Base-by-base conservation (phyloP, 192 early-diverging fungal genomes). In the Allomyces macrogynus region DNA sequence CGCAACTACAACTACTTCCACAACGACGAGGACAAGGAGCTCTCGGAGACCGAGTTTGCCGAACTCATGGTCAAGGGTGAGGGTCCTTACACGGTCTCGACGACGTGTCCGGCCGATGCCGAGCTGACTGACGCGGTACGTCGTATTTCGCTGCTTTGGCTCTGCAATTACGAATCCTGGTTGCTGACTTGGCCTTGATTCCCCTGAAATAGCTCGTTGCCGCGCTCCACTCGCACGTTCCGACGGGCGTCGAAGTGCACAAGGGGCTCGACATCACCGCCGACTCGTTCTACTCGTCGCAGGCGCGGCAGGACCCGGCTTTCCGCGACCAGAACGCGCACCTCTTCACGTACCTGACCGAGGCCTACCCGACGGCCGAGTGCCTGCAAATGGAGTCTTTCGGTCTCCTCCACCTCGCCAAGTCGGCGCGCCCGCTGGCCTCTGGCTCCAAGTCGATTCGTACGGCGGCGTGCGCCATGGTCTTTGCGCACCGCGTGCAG, bases 331-430 rank as follows among this genome's bases (percentile, higher is more conserved):
- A 76, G 24, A 96, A 96, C 74, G 68, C 81, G 5, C 60, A 71
- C 0, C 71, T 96, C 20, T 66, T 96, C 14, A 64, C 65, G 0
- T 62, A 73, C 23, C 66, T 90, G 26, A 40, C 69, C 24, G 63
- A 65, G 10, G 63, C 69, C 62, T 73, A 82, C 64, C 84, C 85
- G 61, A 67, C 70, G 42, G 79, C 77, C 10, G 65, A 77, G 24
- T 76, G 76, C 0, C 68, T 95, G 24, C 91, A 95, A 70, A 95
- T 95, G 93, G 91, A 95, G 75, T 82, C 81, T 0, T 87, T 82
- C 64, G 84, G 83, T 77, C 67, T 96, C 62, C 86, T 87, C 71
- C 93, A 93, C 67, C 66, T 93, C 49, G 91, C 90, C 24, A 67
- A 73, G 60, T 77, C 76, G 43, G 71, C 78, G 23, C 64, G 63